Evolutionary conservation across 306 rosid genomes (phyloP).

Genomic region (Rosa lucieae): DNA sequence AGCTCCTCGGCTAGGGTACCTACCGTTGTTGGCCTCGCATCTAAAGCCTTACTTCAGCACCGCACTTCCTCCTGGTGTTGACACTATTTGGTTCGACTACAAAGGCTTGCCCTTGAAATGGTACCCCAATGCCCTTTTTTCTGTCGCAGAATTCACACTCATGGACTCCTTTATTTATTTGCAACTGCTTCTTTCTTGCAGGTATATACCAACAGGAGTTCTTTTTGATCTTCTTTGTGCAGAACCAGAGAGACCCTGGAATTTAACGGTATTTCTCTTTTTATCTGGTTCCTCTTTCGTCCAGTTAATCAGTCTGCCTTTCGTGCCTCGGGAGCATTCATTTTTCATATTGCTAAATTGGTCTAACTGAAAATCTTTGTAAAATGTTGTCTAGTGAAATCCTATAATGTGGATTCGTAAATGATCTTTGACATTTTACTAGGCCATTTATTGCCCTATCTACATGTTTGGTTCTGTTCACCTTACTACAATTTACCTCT

Average conservation of each 20-base stretch:
- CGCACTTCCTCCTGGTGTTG: constrained; percentile 83
- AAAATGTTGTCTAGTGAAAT: too few relatives aligned
- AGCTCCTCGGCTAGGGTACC: constrained; percentile 88
- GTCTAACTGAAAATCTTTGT: too few relatives aligned
- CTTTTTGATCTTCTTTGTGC: constrained; percentile 90
- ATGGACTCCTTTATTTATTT: too few relatives aligned
- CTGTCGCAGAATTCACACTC: too few relatives aligned
- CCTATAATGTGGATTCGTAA: too few relatives aligned
- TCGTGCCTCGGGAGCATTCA: too few relatives aligned
- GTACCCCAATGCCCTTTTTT: constrained; percentile 23
- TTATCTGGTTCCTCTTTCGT: too few relatives aligned
- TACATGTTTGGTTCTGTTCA: too few relatives aligned
- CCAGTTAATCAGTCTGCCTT: too few relatives aligned
- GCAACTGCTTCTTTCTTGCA: constrained; percentile 14
- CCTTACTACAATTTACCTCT: not conserved
- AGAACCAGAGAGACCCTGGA: constrained; percentile 97
- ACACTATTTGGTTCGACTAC: constrained; percentile 93
- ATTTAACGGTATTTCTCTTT: constrained; percentile 52
- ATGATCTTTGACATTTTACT: too few relatives aligned
- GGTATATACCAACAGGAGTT: constrained; percentile 95
- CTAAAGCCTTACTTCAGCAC: constrained; percentile 75
- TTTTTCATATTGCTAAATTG: too few relatives aligned
- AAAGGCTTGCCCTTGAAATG: constrained; percentile 90
- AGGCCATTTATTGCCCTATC: too few relatives aligned
- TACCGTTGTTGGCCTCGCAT: constrained; percentile 75